A percentile compares a stretch with the other conserved stretches of the same genome.
These are phyloP conservation scores for Diospyros lotus DNA, from an alignment of 148 eudicot species.

Conservation along the genomic window DNA sequence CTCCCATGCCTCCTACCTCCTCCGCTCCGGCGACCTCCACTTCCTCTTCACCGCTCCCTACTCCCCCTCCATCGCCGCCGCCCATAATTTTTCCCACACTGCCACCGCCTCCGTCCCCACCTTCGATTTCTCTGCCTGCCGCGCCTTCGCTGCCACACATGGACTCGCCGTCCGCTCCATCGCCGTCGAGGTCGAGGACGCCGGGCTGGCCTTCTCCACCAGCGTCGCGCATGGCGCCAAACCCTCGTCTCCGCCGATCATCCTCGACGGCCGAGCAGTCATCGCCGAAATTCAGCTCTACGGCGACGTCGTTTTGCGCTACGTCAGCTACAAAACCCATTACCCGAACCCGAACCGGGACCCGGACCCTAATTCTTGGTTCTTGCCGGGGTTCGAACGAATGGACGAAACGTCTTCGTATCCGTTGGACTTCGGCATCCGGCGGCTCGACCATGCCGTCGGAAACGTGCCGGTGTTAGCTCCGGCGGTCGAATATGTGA, in stretches of 20 bases:
- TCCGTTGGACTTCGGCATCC: conserved; percentile 61
- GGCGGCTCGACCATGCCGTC: conserved; percentile 77
- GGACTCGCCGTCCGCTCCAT: conserved; percentile 78
- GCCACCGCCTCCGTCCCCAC: conserved; percentile 53
- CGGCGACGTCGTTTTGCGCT: conserved; percentile 76
- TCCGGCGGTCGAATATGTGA: conserved; percentile 54
- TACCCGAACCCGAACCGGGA: background rate
- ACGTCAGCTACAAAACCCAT: conserved; percentile 41
- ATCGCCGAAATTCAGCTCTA: conserved; percentile 69
- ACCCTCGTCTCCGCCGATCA: conserved; percentile 34
- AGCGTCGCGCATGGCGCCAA: conserved; percentile 61
- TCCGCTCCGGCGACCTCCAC: conserved; percentile 52
- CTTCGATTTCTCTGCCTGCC: conserved; percentile 30
- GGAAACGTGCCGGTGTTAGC: conserved; percentile 74
- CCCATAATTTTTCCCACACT: conserved; percentile 1
- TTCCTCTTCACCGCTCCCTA: conserved; percentile 87
- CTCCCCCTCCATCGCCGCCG: conserved; percentile 47
- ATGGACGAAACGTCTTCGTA: conserved; percentile 34
- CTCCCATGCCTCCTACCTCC: conserved; percentile 73
- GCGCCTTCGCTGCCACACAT: conserved; percentile 48
- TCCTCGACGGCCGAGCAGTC: conserved; percentile 17
- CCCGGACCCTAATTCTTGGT: conserved; percentile 17
- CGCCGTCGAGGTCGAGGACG: conserved; percentile 66
- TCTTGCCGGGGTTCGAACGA: conserved; percentile 66
- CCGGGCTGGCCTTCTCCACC: conserved; percentile 38